Evolutionary conservation across 2,329 filamentous ascomycete species (phyloP), one percentile per base, ranked within the genome.

Genomic region (Diplodia scrobiculata): DNA sequence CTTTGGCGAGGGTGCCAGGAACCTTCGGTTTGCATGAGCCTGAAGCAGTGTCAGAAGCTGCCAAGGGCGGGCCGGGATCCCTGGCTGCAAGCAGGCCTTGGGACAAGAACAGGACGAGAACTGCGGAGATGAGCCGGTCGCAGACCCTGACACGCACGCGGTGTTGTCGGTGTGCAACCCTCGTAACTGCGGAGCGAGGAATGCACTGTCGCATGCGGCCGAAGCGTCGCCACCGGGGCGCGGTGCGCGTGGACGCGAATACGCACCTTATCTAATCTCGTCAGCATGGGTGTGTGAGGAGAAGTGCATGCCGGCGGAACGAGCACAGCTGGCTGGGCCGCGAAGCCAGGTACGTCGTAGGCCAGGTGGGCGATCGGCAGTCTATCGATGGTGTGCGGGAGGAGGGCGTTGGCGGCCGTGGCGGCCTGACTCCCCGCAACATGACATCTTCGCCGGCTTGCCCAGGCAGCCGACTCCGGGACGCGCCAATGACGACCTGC

Each of bases 161-260:
- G 38, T 60, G 55, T 47, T 9, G 14, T 13, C 29, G 27, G 34
- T 5, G 36, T 48, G 25, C 34, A 60, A 19, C 38, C 38, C 29
- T 47, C 36, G 54, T 45, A 58, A 45, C 41, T 45, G 41, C 41
- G n/a, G 41, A n/a, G 38, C 45, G 58, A 50, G 41, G 58, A 62
- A 50, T 62, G 58, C 45, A 32, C 45, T 13, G 58, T 62, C 45
- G 58, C 58, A 62, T 50, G 58, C 58, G 58, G 58, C 27, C 45
- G 41, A 27, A 2, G 54, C 34, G 55, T 45, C 10, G 41, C 36
- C 13, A 21, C 55, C 11, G 19, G 14, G 25, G 25, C 25, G 25
- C 21, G 3, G 25, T 25, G 25, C 54, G 9, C 19, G 34, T 36
- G 13, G 48, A 21, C 3, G 55, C 55, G 55, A 60, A 48, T 21